phyloP scores from a whole-genome alignment of 2,329 filamentous ascomycete species.

The Cordyceps fumosorosea region DNA sequence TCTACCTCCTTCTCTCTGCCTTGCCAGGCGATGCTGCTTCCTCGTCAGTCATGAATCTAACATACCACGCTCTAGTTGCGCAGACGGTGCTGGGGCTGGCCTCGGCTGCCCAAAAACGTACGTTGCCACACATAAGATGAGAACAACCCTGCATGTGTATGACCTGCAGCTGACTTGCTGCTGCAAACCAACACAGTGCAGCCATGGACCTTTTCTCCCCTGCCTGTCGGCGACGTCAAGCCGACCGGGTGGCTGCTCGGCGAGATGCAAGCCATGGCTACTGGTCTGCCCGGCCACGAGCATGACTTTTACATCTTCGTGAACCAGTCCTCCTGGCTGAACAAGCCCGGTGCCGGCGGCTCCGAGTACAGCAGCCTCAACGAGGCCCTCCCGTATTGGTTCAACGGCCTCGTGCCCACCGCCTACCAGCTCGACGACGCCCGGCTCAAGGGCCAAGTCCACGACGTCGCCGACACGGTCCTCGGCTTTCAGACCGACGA shows the following conservation, averaged over 20 bases:
- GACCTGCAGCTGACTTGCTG: neutral
- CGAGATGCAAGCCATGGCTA: slow-evolving; percentile 40
- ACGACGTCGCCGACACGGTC: slow-evolving; percentile 28
- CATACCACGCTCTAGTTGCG: slow-evolving; percentile 1
- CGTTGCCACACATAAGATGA: neutral
- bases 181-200: slow-evolving; percentile 1
- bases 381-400: slow-evolving; percentile 54
- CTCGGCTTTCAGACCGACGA: slow-evolving; percentile 36
- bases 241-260: slow-evolving; percentile 46
- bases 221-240: slow-evolving; percentile 43
- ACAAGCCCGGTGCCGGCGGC: slow-evolving; percentile 27
- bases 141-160: neutral
- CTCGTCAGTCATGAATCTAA: slow-evolving; percentile 7
- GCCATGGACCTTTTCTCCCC: slow-evolving; percentile 13
- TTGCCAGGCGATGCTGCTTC: neutral
- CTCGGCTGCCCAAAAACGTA: slow-evolving; percentile 4
- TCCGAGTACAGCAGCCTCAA: slow-evolving; percentile 49
- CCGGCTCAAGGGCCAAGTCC: slow-evolving; percentile 37
- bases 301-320: slow-evolving; percentile 50
- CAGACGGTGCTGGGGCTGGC: slow-evolving; percentile 8
- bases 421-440: slow-evolving; percentile 43
- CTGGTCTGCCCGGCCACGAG: slow-evolving; percentile 47
- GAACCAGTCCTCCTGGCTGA: slow-evolving; percentile 40
- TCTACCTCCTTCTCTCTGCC: neutral
- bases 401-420: slow-evolving; percentile 51